A percentile compares a stretch with the other conserved stretches of the same genome.
phyloP scores from a whole-genome alignment of 441 rosid genomes.

The Macaranga tanarius region DNA sequence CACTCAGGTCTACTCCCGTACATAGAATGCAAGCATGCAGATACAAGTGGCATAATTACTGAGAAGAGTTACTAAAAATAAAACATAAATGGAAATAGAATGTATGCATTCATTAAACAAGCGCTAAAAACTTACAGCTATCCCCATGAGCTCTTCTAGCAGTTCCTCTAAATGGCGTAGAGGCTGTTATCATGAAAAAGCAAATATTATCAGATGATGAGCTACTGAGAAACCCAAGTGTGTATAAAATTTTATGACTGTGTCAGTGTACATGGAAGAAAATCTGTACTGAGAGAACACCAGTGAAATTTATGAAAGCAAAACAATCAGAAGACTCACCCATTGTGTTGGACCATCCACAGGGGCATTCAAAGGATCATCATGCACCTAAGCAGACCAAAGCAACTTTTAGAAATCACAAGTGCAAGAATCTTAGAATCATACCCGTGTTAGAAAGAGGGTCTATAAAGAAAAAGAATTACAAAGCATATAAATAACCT shows the following conservation, averaged over 20 bases:
- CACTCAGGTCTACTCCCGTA: background rate
- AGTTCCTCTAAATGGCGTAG: conserved; percentile 84
- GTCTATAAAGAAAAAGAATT: background rate
- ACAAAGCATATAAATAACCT: background rate
- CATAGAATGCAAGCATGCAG: background rate
- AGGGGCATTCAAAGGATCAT: conserved; percentile 89
- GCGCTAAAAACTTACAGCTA: conserved; percentile 64
- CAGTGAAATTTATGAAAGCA: background rate
- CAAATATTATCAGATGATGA: conserved; percentile 13
- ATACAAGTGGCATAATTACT: background rate
- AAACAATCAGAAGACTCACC: conserved; percentile 49
- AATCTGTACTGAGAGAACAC: background rate
- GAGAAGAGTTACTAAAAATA: background rate
- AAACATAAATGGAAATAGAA: background rate
- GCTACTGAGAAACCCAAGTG: background rate
- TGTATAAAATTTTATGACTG: background rate
- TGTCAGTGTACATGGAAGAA: background rate
- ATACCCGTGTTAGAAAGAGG: background rate
- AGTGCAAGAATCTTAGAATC: background rate
- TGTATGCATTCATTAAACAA: background rate
- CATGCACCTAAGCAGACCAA: conserved; percentile 70
- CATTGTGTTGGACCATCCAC: conserved; percentile 99
- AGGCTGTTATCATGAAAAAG: conserved; percentile 51
- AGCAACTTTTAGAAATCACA: conserved; percentile 20
- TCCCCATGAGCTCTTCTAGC: conserved; percentile 81